Evolutionary conservation across 306 rosid species (phyloP).

Genomic region (Styphnolobium japonicum): DNA sequence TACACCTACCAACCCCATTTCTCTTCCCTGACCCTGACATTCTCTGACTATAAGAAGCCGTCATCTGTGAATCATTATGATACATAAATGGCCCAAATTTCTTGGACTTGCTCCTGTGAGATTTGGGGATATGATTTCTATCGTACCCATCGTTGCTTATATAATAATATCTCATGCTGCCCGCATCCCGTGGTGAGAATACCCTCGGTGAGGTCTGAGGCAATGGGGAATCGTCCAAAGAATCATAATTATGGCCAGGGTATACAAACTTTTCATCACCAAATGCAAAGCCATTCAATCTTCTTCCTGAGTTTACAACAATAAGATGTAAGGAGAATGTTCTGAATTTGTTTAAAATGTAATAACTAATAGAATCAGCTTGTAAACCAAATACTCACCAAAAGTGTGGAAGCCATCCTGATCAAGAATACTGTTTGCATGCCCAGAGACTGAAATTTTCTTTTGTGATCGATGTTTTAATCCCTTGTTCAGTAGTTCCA

Average conservation of each 20-base stretch:
- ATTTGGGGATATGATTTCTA: conserved; percentile 49
- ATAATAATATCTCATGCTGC: conserved; percentile 40
- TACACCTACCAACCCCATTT: conserved; percentile 48
- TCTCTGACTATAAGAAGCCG: conserved; percentile 38
- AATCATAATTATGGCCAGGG: conserved; percentile 63
- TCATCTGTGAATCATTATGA: conserved; percentile 40
- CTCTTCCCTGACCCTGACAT: conserved; percentile 42
- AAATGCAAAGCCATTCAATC: conserved; percentile 57
- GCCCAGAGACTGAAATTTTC: conserved; percentile 68
- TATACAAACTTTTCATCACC: conserved; percentile 65
- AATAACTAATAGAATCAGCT: background rate
- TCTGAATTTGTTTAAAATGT: background rate
- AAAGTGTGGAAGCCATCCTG: conserved; percentile 65
- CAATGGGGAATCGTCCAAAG: conserved; percentile 77
- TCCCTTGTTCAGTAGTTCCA: conserved; percentile 77
- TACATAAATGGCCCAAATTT: conserved; percentile 43
- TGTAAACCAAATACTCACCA: conserved; percentile 45
- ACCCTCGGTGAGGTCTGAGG: conserved; percentile 56
- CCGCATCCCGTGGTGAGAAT: conserved; percentile 60
- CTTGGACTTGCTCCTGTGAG: conserved; percentile 57
- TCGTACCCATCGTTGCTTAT: conserved; percentile 51
- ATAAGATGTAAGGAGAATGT: conserved; percentile 15
- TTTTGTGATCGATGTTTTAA: conserved; percentile 81
- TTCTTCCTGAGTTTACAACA: conserved; percentile 67
- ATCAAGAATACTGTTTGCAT: conserved; percentile 45